Evolutionary conservation across 2,329 filamentous ascomycete species (phyloP).

Genomic region (Ophiocordyceps camponoti-rufipedis): DNA sequence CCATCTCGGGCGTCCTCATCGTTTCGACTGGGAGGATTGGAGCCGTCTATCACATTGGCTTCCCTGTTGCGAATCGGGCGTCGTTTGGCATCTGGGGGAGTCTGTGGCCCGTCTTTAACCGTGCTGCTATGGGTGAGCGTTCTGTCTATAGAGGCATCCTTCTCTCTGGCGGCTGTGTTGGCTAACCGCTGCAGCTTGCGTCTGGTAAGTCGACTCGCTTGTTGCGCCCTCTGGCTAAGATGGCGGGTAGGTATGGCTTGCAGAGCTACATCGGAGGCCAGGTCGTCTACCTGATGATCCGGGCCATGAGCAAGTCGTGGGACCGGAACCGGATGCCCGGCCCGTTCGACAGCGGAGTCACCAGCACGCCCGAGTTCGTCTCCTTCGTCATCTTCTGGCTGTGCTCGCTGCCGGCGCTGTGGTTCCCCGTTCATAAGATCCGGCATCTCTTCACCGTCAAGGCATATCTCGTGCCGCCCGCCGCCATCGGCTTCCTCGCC

Average conservation of each 20-base stretch:
- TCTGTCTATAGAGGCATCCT: no score
- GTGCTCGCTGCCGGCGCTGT: constrained; percentile 63
- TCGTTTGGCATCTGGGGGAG: constrained; percentile 83
- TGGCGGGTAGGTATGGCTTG: constrained; percentile 14
- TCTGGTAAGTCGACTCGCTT: constrained; percentile 54
- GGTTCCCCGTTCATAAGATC: constrained; percentile 78
- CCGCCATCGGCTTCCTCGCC: constrained; percentile 72
- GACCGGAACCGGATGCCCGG: constrained; percentile 43
- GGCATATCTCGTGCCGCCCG: constrained; percentile 63
- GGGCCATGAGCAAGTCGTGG: constrained; percentile 61
- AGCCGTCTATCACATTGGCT: constrained; percentile 74
- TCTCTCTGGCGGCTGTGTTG: background rate
- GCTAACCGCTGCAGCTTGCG: constrained; percentile 38
- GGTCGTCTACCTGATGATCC: constrained; percentile 80
- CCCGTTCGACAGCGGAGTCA: constrained; percentile 43
- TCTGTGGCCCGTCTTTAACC: constrained; percentile 77
- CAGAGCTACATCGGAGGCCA: constrained; percentile 71
- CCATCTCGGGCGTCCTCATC: constrained; percentile 58
- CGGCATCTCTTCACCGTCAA: constrained; percentile 86
- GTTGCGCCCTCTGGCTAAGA: background rate
- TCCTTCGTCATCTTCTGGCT: constrained; percentile 84
- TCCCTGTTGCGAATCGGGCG: constrained; percentile 60
- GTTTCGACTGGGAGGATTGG: constrained; percentile 68
- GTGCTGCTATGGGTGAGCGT: constrained; percentile 56
- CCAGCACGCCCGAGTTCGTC: constrained; percentile 55